Conservation (phyloP, 805 yeast genomes). For the Barnettozyma vustinii region DNA sequence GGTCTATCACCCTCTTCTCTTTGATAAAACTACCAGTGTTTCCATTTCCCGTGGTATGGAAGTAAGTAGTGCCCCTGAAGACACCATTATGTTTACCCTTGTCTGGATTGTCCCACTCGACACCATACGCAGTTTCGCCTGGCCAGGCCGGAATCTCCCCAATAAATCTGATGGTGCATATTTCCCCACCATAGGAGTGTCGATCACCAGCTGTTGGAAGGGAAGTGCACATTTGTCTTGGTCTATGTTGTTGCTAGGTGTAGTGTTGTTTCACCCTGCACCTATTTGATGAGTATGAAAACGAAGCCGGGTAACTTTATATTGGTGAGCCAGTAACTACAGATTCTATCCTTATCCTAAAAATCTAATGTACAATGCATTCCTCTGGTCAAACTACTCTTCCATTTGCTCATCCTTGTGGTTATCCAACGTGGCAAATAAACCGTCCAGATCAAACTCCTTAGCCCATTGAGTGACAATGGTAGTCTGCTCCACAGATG, state of each 20-base stretch:
- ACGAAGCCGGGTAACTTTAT: background rate
- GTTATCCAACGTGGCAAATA: conserved; percentile 44
- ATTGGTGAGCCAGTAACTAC: background rate
- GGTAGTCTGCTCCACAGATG: conserved; percentile 49
- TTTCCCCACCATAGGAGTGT: conserved; percentile 34
- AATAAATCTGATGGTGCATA: conserved; percentile 57
- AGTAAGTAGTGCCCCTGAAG: conserved; percentile 50
- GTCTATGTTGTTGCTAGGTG: background rate
- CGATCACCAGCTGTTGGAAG: conserved; percentile 24
- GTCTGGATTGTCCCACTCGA: conserved; percentile 75
- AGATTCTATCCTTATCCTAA: background rate
- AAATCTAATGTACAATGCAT: conserved; percentile 1
- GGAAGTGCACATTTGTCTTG: background rate
- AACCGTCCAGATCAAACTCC: conserved; percentile 87
- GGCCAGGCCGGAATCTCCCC: conserved; percentile 69
- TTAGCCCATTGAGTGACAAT: conserved; percentile 89
- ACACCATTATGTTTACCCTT: conserved; percentile 75
- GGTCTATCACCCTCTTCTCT: conserved; percentile 31
- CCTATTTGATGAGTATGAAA: background rate
- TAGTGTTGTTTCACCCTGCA: too few relatives aligned
- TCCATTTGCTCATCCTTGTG: conserved; percentile 22
- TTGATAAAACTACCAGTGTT: conserved; percentile 65
- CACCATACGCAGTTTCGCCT: conserved; percentile 51
- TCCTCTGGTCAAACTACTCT: background rate
- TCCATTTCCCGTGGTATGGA: conserved; percentile 30